A percentile compares a stretch with the other conserved stretches of the same genome.
Conservation (phyloP, 2,329 filamentous ascomycete genomes). For the Aspergillus candidus region DNA sequence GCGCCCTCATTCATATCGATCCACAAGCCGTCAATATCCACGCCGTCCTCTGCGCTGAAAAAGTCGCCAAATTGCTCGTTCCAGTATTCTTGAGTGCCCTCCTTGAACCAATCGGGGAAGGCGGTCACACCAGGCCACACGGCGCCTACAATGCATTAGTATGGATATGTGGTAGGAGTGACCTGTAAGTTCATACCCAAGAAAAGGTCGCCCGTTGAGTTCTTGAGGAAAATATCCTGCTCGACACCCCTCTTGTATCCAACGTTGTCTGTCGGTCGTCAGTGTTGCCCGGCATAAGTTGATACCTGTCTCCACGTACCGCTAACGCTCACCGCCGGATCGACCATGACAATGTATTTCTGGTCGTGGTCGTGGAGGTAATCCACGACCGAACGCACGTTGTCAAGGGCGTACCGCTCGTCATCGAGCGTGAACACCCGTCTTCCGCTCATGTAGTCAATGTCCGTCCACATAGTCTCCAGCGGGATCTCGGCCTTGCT, state of each 20-base stretch:
- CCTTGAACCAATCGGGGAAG: slow-evolving; percentile 72
- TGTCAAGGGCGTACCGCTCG: slow-evolving; percentile 32
- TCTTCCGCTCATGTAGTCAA: slow-evolving; percentile 37
- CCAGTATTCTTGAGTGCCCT: slow-evolving; percentile 62
- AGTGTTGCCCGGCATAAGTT: neutral
- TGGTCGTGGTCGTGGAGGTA: slow-evolving; percentile 63
- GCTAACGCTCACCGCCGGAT: slow-evolving; percentile 44
- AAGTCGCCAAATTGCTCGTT: slow-evolving; percentile 59
- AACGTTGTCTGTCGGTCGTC: slow-evolving; percentile 38
- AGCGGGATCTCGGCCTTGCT: slow-evolving; percentile 37
- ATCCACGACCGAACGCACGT: slow-evolving; percentile 59
- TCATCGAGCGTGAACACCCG: slow-evolving; percentile 37
- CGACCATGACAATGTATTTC: slow-evolving; percentile 72
- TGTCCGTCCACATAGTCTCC: slow-evolving; percentile 44
- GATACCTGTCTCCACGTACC: slow-evolving; percentile 16
- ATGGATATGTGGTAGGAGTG: neutral
- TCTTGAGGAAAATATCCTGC: slow-evolving; percentile 50
- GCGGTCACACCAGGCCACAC: slow-evolving; percentile 71
- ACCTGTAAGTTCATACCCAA: slow-evolving; percentile 29
- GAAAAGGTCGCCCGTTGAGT: slow-evolving; percentile 50
- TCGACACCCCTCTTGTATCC: slow-evolving; percentile 58
- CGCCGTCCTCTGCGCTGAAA: slow-evolving; percentile 57
- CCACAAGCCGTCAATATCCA: slow-evolving; percentile 74
- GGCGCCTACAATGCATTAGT: slow-evolving; percentile 44
- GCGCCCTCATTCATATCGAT: slow-evolving; percentile 63